phyloP scores from a whole-genome alignment of 2,329 filamentous ascomycete species.

The Alternaria alternata region DNA sequence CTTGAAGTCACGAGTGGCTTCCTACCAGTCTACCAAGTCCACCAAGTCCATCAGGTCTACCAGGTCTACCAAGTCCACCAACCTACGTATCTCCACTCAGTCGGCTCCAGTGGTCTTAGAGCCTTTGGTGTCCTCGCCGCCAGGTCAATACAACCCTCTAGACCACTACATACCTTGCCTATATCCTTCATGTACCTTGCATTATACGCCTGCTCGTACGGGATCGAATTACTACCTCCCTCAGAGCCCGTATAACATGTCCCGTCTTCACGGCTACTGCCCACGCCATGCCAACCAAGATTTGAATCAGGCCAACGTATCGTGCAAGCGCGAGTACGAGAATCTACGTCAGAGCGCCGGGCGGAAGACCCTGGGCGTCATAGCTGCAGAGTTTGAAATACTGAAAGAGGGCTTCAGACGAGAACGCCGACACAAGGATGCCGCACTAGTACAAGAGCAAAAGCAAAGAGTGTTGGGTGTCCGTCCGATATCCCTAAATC shows the following conservation, averaged over 20 bases:
- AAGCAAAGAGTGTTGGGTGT: constrained; percentile 25
- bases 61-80: constrained; percentile 2
- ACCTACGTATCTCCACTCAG: constrained; percentile 20
- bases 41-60: neutral
- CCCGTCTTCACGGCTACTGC: constrained; percentile 39
- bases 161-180: constrained; percentile 44
- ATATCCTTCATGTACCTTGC: constrained; percentile 30
- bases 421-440: constrained; percentile 21
- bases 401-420: constrained; percentile 28
- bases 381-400: constrained; percentile 40
- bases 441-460: constrained; percentile 19
- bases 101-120: constrained; percentile 26
- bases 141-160: constrained; percentile 40
- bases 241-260: constrained; percentile 38
- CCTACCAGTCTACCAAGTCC: constrained; percentile 30
- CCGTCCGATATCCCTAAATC: neutral
- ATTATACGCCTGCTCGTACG: constrained; percentile 34
- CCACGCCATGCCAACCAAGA: constrained; percentile 38
- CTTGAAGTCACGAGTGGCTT: constrained; percentile 25
- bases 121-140: constrained; percentile 8
- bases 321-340: constrained; percentile 39
- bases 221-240: constrained; percentile 41
- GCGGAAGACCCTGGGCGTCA: constrained; percentile 39
- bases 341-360: constrained; percentile 43
- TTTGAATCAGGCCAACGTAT: constrained; percentile 33